These are phyloP conservation scores for Tylopilus intermedius DNA, from an alignment of 768 basidiomycete species.

Conservation along the genomic window DNA sequence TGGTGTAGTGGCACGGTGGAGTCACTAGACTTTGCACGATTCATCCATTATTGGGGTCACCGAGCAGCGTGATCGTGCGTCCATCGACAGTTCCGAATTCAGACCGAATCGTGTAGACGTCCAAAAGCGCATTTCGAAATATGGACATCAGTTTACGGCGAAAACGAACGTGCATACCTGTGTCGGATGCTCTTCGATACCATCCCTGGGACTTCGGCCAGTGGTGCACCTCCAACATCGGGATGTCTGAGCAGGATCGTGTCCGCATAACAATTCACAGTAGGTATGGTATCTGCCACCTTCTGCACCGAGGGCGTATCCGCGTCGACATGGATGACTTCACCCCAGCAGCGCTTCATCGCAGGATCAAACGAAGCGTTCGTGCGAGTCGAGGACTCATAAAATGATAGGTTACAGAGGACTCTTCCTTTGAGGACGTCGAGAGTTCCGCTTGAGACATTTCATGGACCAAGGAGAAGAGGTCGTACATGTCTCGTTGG, in stretches of 20 bases:
- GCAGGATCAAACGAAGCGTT: constrained; percentile 96
- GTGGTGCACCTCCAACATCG: constrained; percentile 86
- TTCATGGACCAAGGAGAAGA: constrained; percentile 93
- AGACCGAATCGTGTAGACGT: constrained; percentile 84
- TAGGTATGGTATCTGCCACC: constrained; percentile 92
- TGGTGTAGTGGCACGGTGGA: constrained; percentile 84
- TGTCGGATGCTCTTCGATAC: constrained; percentile 95
- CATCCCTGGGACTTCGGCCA: constrained; percentile 96
- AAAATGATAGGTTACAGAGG: constrained; percentile 80
- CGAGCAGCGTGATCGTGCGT: constrained; percentile 85
- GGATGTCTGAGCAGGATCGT: constrained; percentile 94
- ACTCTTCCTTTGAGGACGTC: constrained; percentile 90
- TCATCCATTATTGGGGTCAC: constrained; percentile 95
- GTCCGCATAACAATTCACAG: constrained; percentile 91
- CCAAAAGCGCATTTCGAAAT: constrained; percentile 63
- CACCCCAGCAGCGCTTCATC: constrained; percentile 97
- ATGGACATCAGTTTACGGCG: not conserved
- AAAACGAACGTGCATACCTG: constrained; percentile 48
- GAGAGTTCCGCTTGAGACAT: constrained; percentile 87
- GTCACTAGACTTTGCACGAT: constrained; percentile 96
- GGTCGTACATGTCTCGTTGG: constrained; percentile 82
- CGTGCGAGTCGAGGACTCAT: constrained; percentile 94
- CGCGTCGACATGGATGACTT: constrained; percentile 80
- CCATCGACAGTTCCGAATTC: constrained; percentile 98
- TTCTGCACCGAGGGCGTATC: constrained; percentile 87